Conservation (phyloP, 495 filamentous ascomycete species). For the Apodospora peruviana region DNA sequence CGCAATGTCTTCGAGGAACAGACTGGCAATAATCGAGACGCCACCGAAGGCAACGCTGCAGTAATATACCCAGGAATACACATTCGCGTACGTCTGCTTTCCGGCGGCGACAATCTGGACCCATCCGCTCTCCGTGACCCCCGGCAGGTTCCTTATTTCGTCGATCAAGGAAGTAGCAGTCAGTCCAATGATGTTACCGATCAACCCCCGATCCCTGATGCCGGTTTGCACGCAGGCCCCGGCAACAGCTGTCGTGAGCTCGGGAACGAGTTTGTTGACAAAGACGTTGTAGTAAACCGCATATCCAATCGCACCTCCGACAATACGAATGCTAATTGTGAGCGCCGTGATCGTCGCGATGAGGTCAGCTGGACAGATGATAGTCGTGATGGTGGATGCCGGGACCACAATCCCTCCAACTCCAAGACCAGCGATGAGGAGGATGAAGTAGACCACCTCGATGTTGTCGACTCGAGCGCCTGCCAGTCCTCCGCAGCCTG, state of each 20-base stretch:
- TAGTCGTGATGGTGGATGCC: constrained; percentile 51
- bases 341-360: constrained; percentile 70
- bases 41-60: constrained; percentile 62
- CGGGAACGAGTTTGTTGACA: constrained; percentile 54
- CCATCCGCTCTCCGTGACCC: constrained; percentile 52
- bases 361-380: constrained; percentile 66
- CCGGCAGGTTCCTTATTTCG: constrained; percentile 48
- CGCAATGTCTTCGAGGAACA: constrained; percentile 59
- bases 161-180: constrained; percentile 52
- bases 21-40: constrained; percentile 56
- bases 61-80: constrained; percentile 65
- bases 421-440: constrained; percentile 60
- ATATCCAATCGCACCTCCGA: constrained; percentile 68
- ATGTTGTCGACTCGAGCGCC: constrained; percentile 55
- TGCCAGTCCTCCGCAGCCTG: constrained; percentile 60
- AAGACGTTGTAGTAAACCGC: constrained; percentile 75
- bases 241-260: constrained; percentile 47
- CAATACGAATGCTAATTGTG: constrained; percentile 67
- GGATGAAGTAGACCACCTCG: constrained; percentile 53
- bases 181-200: constrained; percentile 47
- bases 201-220: constrained; percentile 43
- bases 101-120: constrained; percentile 57
- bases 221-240: constrained; percentile 47
- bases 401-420: constrained; percentile 72
- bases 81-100: constrained; percentile 55